A percentile compares a stretch with the other conserved stretches of the same genome.
Conservation (phyloP, 2,329 filamentous ascomycete genomes). For the Colletotrichum brevisporum region DNA sequence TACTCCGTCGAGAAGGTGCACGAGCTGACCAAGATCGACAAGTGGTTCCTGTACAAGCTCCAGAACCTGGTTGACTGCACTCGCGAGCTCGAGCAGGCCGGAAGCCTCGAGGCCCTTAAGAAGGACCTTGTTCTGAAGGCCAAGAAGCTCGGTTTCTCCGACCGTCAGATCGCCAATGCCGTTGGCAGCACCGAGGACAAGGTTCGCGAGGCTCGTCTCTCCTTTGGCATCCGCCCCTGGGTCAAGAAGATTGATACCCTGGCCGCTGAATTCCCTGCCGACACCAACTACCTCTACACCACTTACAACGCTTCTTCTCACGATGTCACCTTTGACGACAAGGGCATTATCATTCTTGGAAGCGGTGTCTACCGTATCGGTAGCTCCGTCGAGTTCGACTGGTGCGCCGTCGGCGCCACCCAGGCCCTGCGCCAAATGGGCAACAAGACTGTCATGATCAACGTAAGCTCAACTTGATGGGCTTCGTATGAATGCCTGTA, state of each 20-base stretch:
- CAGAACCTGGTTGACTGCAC: slow-evolving; percentile 96
- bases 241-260: slow-evolving; percentile 99
- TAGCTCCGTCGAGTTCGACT: slow-evolving; percentile 98
- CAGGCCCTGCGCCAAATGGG: slow-evolving; percentile 87
- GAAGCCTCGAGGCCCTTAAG: slow-evolving; percentile 86
- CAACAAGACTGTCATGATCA: slow-evolving; percentile 99
- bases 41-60: slow-evolving; percentile 99
- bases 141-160: slow-evolving; percentile 98
- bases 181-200: slow-evolving; percentile 90
- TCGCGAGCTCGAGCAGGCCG: slow-evolving; percentile 85
- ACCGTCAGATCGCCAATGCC: slow-evolving; percentile 91
- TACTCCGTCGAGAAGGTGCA: slow-evolving; percentile 94
- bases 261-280: slow-evolving; percentile 94
- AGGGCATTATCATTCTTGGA: slow-evolving; percentile 89
- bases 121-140: slow-evolving; percentile 90
- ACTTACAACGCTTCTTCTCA: slow-evolving; percentile 97
- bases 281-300: slow-evolving; percentile 97
- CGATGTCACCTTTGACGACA: slow-evolving; percentile 94
- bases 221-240: slow-evolving; percentile 92
- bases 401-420: slow-evolving; percentile 95
- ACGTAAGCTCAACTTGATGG: slow-evolving; percentile 62
- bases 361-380: slow-evolving; percentile 98
- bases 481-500: no score
- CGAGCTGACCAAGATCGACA: slow-evolving; percentile 97
- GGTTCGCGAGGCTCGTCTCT: slow-evolving; percentile 86